Percentiles rank a stretch among this genome's conserved stretches.
Conservation (phyloP, 768 basidiomycete genomes). For the Suillus alpinus region DNA sequence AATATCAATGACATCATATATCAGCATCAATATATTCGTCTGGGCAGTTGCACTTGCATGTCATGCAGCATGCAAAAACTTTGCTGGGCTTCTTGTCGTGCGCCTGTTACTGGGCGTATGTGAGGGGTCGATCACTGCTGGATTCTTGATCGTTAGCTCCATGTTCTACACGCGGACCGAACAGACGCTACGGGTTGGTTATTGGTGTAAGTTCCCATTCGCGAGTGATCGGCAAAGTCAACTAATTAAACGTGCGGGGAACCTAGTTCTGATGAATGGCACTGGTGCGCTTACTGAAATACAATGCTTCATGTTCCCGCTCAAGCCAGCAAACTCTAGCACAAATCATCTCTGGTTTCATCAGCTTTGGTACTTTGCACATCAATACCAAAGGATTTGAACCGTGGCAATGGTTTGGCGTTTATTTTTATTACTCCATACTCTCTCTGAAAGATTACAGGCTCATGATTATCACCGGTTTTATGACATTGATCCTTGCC, state of each 20-base stretch:
- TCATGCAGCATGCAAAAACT: slow-evolving; percentile 68
- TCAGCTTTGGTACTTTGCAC: slow-evolving; percentile 58
- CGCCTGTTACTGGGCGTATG: slow-evolving; percentile 68
- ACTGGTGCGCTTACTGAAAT: slow-evolving; percentile 41
- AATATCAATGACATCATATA: not conserved
- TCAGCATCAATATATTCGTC: slow-evolving; percentile 56
- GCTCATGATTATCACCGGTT: slow-evolving; percentile 66
- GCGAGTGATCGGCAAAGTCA: not conserved
- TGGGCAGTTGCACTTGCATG: slow-evolving; percentile 56
- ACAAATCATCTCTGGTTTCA: slow-evolving; percentile 62
- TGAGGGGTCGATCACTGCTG: slow-evolving; percentile 62
- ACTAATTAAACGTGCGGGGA: not conserved
- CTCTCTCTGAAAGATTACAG: slow-evolving; percentile 18
- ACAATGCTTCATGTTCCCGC: not conserved
- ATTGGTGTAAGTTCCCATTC: slow-evolving; percentile 55
- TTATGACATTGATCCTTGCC: slow-evolving; percentile 50
- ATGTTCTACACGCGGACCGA: slow-evolving; percentile 71
- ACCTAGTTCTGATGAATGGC: slow-evolving; percentile 65
- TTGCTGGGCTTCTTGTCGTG: slow-evolving; percentile 58
- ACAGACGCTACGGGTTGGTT: slow-evolving; percentile 61
- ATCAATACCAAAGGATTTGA: slow-evolving; percentile 51
- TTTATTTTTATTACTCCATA: not conserved
- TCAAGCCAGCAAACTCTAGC: slow-evolving; percentile 32
- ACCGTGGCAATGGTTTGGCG: slow-evolving; percentile 63
- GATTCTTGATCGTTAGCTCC: slow-evolving; percentile 65